Base-by-base conservation (phyloP, 208 protist genomes). In the Crithidia brevicula region DNA sequence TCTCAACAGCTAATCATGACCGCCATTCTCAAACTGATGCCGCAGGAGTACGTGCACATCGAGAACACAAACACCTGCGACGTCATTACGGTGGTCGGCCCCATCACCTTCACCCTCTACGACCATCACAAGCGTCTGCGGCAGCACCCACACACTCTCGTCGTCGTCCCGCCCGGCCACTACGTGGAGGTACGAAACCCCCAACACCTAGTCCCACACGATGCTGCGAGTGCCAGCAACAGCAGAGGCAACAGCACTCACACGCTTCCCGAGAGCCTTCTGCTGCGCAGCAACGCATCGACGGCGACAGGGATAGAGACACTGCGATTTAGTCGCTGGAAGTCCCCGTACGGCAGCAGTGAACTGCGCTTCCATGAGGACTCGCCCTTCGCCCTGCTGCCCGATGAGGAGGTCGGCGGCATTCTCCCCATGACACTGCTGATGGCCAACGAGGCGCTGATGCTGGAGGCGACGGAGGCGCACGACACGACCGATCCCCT, bases 321-420 rank as follows among this genome's bases (percentile, higher is more conserved):
- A 11, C 7, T 69, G 36, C n/a, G 10, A 3, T 75, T 69, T 61
- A 68, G 70, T 25, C 60, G 70, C 43, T 20, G 54, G 53, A 42
- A 40, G 22, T 15, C 13, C 20, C 58, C 74, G n/a, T 64, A 82
- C 34, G 92, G 94, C 40, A 82, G 95, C 53, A 64, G 78, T 36
- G 95, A 97, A 56, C 79, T 97, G 20, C 89, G 96, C 31, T 80
- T 97, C 23, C 43, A 49, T 9, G 82, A 86, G 52, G 64, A 57
- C 25, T 68, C 82, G 1, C 95, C 94, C 28, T 98, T 98, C 74
- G 90, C 96, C 42, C 83, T 98, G 11, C 93, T 95, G 54, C 96
- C 96, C 15, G 94, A 89, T 25, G 67, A 85, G 60, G 65, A 81
- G 3, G 71, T 67, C 6, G 67, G 60, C 16, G 57, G 28, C 33